phyloP scores from a whole-genome alignment of 306 rosid genomes.

The Styphnolobium japonicum region DNA sequence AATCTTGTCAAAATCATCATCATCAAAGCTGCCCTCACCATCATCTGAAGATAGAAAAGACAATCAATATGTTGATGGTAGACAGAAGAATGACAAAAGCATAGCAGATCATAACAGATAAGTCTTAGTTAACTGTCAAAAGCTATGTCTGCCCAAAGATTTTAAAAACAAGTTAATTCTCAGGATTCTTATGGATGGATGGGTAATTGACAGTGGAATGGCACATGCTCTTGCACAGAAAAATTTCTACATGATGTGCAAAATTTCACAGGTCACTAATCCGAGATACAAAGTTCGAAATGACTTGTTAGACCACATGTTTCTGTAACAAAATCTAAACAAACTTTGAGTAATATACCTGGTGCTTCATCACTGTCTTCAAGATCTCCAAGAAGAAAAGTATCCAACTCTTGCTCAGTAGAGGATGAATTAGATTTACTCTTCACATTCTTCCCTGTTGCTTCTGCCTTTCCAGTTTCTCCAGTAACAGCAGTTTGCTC shows the following conservation, averaged over 20 bases:
- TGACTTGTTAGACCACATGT: background rate
- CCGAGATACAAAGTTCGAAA: background rate
- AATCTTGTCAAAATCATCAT: constrained; percentile 75
- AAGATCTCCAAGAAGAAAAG: constrained; percentile 94
- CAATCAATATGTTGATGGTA: background rate
- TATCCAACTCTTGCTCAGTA: constrained; percentile 83
- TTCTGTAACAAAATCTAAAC: background rate
- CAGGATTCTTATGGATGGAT: background rate
- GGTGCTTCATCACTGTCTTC: constrained; percentile 90
- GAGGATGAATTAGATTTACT: constrained; percentile 59
- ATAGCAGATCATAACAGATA: constrained; percentile 3
- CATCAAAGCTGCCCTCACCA: constrained; percentile 57
- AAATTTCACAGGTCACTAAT: background rate
- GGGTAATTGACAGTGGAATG: background rate
- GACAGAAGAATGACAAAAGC: no score
- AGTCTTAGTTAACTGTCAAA: constrained; percentile 1
- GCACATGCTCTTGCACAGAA: background rate
- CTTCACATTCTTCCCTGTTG: constrained; percentile 45
- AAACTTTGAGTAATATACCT: constrained; percentile 45
- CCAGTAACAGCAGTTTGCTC: constrained; percentile 37
- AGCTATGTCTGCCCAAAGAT: background rate
- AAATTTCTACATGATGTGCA: background rate
- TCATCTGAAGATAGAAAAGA: constrained; percentile 45
- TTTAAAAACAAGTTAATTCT: background rate
- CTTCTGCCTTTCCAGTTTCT: constrained; percentile 44